Percentiles rank a stretch among this genome's conserved stretches.
Conservation (phyloP, 306 rosid species). For the Pyrus bretschneideri region DNA sequence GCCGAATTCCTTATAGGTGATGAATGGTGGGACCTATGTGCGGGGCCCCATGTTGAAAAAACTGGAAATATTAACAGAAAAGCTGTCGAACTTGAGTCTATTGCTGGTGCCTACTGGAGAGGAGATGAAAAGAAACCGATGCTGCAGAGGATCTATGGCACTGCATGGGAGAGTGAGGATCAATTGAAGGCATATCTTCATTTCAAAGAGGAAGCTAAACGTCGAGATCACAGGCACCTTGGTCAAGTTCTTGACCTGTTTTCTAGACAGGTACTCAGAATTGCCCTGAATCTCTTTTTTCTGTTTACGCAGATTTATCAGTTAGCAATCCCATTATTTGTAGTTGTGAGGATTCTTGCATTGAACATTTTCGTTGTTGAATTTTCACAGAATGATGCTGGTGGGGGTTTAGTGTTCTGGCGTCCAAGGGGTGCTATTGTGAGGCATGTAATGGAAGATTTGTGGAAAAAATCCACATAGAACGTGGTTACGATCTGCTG, state of each 20-base stretch:
- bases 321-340: not conserved
- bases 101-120: constrained; percentile 95
- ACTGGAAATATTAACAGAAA: too few relatives aligned
- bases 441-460: constrained; percentile 80
- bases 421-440: constrained; percentile 96
- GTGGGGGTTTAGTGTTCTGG: constrained; percentile 98
- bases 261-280: constrained; percentile 52
- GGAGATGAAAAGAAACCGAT: constrained; percentile 93
- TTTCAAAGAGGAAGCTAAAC: constrained; percentile 90
- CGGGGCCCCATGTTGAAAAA: constrained; percentile 3
- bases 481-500: constrained; percentile 76
- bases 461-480: constrained; percentile 76
- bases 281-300: constrained; percentile 1
- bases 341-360: constrained; percentile 4
- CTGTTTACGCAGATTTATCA: constrained; percentile 8
- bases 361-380: constrained; percentile 20
- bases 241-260: too few relatives aligned
- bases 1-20: constrained; percentile 40
- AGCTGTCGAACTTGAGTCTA: too few relatives aligned
- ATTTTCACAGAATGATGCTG: constrained; percentile 76
- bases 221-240: constrained; percentile 65
- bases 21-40: constrained; percentile 99
- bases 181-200: constrained; percentile 59
- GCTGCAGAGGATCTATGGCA: constrained; percentile 94
- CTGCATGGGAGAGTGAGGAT: constrained; percentile 93